These are phyloP conservation scores for Euphorbia schlechtendalii DNA, from an alignment of 441 rosid genomes.

Conservation along the genomic window DNA sequence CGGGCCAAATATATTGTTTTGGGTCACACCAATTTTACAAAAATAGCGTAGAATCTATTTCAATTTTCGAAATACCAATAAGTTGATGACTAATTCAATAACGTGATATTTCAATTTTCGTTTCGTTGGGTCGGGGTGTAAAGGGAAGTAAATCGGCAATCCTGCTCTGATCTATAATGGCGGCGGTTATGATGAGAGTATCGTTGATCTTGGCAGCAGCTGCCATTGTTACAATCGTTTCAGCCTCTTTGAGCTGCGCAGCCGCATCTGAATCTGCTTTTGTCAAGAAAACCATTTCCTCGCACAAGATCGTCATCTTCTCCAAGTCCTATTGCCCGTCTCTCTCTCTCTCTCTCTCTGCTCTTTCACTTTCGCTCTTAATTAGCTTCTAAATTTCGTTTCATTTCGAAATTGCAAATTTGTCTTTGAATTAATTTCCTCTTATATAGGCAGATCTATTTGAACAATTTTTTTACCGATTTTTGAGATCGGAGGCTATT, in stretches of 20 bases:
- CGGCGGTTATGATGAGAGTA: slow-evolving; percentile 19
- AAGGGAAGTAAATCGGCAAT: neutral
- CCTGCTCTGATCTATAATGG: slow-evolving; percentile 18
- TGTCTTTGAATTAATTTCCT: neutral
- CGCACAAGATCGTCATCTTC: slow-evolving; percentile 86
- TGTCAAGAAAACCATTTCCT: slow-evolving; percentile 61
- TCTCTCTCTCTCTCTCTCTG: slow-evolving; percentile 23
- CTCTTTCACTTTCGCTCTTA: neutral
- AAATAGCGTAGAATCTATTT: no score
- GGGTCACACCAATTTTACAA: no score
- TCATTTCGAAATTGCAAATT: neutral
- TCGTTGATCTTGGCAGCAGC: slow-evolving; percentile 19
- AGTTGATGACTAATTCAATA: no score
- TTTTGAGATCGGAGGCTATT: neutral
- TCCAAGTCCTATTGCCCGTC: slow-evolving; percentile 97
- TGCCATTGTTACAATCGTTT: slow-evolving; percentile 15
- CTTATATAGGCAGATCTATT: neutral
- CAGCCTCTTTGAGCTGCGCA: slow-evolving; percentile 22
- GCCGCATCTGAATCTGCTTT: slow-evolving; percentile 39
- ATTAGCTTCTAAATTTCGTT: neutral
- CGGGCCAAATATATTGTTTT: no score
- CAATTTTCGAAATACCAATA: no score
- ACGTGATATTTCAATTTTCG: no score
- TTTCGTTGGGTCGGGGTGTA: no score
- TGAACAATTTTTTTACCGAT: neutral